A percentile compares a stretch with the other conserved stretches of the same genome.
These are phyloP conservation scores for Salix exigua DNA, from an alignment of 345 rosid species.

Conservation along the genomic window DNA sequence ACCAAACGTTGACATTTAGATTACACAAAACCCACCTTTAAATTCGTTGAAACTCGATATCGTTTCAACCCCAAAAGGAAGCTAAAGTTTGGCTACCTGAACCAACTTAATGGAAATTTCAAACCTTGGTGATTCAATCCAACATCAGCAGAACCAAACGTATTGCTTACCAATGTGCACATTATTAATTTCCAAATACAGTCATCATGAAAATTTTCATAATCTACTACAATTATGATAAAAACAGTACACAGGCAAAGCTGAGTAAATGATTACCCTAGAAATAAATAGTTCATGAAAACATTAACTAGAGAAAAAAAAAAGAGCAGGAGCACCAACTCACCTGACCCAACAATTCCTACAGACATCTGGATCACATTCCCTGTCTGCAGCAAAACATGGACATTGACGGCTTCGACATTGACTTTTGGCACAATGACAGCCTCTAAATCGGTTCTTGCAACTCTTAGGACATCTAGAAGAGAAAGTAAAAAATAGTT, in stretches of 20 bases:
- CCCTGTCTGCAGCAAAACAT: conserved; percentile 99
- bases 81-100: neutral
- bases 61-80: neutral
- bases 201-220: neutral
- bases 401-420: conserved; percentile 99
- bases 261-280: neutral
- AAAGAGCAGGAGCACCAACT: conserved; percentile 2
- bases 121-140: neutral
- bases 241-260: neutral
- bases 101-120: neutral
- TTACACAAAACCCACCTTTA: neutral
- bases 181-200: neutral
- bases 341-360: conserved; percentile 99
- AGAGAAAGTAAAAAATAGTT: conserved; percentile 16
- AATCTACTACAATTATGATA: neutral
- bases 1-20: neutral
- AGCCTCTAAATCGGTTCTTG: conserved; percentile 98
- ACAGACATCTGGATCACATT: conserved; percentile 99
- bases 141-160: neutral
- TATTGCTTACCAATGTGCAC: neutral
- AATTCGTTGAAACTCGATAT: neutral
- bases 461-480: conserved; percentile 91
- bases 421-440: conserved; percentile 99
- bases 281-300: neutral
- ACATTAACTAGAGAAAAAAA: neutral